phyloP scores from a whole-genome alignment of 2,329 filamentous ascomycete species.

The Curvularia hawaiiensis region DNA sequence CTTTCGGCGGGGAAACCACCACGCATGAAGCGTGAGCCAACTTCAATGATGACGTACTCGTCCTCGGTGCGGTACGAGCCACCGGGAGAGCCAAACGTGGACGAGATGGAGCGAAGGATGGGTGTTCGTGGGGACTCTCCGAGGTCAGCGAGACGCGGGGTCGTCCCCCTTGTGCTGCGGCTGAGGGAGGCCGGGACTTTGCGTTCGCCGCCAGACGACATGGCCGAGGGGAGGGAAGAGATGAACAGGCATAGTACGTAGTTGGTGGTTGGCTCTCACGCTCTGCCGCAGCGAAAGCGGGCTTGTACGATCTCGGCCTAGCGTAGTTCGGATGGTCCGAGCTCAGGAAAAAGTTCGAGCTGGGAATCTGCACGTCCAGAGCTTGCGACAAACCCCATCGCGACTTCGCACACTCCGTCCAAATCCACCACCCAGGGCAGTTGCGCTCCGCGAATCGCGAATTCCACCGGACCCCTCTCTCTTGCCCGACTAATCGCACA shows the following conservation, averaged over 20 bases:
- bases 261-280: background rate
- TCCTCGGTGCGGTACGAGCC: slow-evolving; percentile 66
- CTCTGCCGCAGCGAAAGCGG: background rate
- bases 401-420: slow-evolving; percentile 25
- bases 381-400: slow-evolving; percentile 24
- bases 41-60: slow-evolving; percentile 84
- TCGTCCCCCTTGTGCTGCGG: slow-evolving; percentile 38
- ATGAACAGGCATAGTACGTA: background rate
- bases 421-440: slow-evolving; percentile 16
- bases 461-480: slow-evolving; percentile 9
- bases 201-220: slow-evolving; percentile 36
- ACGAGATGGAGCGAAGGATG: slow-evolving; percentile 65
- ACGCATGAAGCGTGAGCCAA: slow-evolving; percentile 78
- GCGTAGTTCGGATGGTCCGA: slow-evolving; percentile 6
- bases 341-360: slow-evolving; percentile 20
- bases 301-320: slow-evolving; percentile 9
- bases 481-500: slow-evolving; percentile 9
- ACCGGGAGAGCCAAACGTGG: slow-evolving; percentile 63
- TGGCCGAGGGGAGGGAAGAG: background rate
- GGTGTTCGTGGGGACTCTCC: slow-evolving; percentile 46
- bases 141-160: slow-evolving; percentile 44
- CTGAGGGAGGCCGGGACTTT: slow-evolving; percentile 38
- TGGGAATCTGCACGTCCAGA: slow-evolving; percentile 13
- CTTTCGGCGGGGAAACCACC: slow-evolving; percentile 88
- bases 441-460: slow-evolving; percentile 14